Evolutionary conservation across 1,139 yeast genomes (phyloP), one percentile per base, ranked within the genome.

Genomic region (Yamadazyma songkhlaensis): DNA sequence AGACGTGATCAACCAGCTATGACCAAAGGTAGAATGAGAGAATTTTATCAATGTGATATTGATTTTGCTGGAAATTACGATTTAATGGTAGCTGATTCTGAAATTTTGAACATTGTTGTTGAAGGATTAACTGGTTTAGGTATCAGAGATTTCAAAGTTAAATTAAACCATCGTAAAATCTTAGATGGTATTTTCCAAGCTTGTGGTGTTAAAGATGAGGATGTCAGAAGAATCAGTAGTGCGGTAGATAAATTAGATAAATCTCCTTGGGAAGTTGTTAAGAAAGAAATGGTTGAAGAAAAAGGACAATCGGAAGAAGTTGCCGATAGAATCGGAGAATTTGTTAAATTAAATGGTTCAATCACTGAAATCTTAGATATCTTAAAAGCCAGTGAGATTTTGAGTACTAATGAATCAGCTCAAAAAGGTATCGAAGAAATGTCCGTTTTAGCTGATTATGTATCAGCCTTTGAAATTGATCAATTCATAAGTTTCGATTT

Each of bases 11-110:
- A 92, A 64, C 98, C 98, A 5, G 98, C 98, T 11, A 92, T 92
- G 98, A 90, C 97, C 41, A 92, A 92, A 64, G 98, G 98, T 42
- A 81, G 98, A 66, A 92, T 92, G 98, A 84, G 98, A 76, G 98
- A 92, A 64, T 92, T 92, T 55, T 92, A 92, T 65, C 98, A 92
- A 67, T 92, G 98, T 71, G 98, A 92, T 68, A 86, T 92, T 54
- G 98, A 92, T 60, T 74, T 92, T 55, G 98, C 98, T 26, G 98
- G 98, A 39, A 67, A 63, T 41, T 90, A 85, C 60, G 98, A 92
- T 56, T 57, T 81, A 29, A 92, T 92, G 98, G 94, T 92, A 32
- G 96, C 98, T 20, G 98, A 92, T 60, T 81, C 97, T 7, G 98
- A 92, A 66, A 73, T 84, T 43, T 74, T 92, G 63, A 78, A 85